Base-by-base conservation (phyloP, 2,329 filamentous ascomycete species). In the Fusarium nisikadoi region DNA sequence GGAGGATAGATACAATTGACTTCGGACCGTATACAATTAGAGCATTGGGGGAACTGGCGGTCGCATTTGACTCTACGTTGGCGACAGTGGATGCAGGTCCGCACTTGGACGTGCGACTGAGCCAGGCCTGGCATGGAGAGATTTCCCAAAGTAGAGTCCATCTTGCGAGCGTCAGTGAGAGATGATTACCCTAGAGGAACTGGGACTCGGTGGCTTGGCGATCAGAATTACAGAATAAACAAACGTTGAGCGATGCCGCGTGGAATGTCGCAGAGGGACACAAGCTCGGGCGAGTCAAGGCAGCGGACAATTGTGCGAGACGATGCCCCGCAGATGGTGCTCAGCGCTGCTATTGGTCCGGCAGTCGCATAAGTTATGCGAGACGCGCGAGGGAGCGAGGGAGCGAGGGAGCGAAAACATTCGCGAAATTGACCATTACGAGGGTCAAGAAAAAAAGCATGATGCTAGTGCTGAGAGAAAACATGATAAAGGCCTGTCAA, bases 401-500 rank as follows among this genome's bases (percentile, higher is more conserved):
- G 11, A 11, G 52, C 52, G 52, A 54, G 52, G 16, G 0, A 14
- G 36, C 52, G 36, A 43, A 54, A 43, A 41, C 25, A 5, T 2
- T 11, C 10, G 20, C 25, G 25, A 54, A 31, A 54, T 43, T 55
- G 38, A 36, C 49, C 49, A 53, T 39, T 39, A 16, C 27, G 52
- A 33, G 27, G 12, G 19, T 8, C 16, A 6, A 5, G 25, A 25
- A 2, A 31, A 55, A 43, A 55, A 27, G 33, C 38, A 43, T 20
- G 36, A 23, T 25, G 20, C 52, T 55, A 55, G 52, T n/a, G 52
- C 36, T 23, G 25, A 43, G 27, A 20, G 38, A 55, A 55, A 55
- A 55, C 52, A 55, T 43, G 52, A 55, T 55, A 55, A 54, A 54
- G 23, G 50, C 36, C 25, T 54, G 36, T 54, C 27, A n/a, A 31